Evolutionary conservation across 306 rosid genomes (phyloP).

Genomic region (Medicago ruthenica): DNA sequence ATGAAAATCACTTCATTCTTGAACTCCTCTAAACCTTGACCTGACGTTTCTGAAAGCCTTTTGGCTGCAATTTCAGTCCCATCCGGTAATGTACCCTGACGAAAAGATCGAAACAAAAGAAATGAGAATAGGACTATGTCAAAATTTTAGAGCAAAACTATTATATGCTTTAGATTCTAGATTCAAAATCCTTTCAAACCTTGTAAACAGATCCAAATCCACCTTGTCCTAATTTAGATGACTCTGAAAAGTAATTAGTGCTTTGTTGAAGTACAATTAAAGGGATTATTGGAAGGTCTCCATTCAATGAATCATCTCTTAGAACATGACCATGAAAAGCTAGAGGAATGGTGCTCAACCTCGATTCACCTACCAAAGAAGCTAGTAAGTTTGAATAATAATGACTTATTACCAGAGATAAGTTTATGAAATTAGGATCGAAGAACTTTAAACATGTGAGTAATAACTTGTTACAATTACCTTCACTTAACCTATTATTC

Average conservation of each 20-base stretch:
- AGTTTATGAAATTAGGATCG: neutral
- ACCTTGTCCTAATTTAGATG: slow-evolving; percentile 61
- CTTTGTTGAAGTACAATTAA: slow-evolving; percentile 33
- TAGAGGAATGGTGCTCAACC: neutral
- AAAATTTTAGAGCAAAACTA: neutral
- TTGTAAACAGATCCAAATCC: slow-evolving; percentile 61
- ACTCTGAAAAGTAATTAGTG: slow-evolving; percentile 51
- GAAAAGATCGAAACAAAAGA: neutral
- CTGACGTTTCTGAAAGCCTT: slow-evolving; percentile 60
- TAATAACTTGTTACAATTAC: neutral
- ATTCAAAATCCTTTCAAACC: slow-evolving; percentile 3
- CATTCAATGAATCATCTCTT: slow-evolving; percentile 21
- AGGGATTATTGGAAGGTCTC: slow-evolving; percentile 44
- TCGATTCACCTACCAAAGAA: neutral
- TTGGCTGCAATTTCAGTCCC: slow-evolving; percentile 65
- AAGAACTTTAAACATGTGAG: neutral
- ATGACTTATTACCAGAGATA: neutral
- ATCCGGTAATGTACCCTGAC: slow-evolving; percentile 54
- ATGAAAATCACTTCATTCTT: slow-evolving; percentile 66
- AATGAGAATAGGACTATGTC: neutral
- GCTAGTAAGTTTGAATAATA: slow-evolving; percentile 8
- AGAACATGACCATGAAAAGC: neutral
- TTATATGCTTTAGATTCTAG: neutral
- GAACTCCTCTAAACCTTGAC: slow-evolving; percentile 66
- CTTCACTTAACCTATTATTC: neutral